Evolutionary conservation across 2,329 filamentous ascomycete species (phyloP).

Genomic region (Verruconis gallopava): DNA sequence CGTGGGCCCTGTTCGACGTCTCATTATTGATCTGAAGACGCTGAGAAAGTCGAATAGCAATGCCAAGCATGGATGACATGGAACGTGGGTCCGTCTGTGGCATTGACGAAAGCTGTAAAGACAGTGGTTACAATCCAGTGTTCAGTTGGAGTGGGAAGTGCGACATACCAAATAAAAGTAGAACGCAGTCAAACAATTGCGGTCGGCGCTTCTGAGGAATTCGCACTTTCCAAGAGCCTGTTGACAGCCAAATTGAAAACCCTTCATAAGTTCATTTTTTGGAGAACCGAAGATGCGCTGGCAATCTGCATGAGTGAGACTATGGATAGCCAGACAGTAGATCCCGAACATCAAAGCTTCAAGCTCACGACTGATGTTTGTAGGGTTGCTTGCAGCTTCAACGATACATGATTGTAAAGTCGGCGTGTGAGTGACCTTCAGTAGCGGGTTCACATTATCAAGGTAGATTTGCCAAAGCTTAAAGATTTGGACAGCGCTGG

Average conservation of each 20-base stretch:
- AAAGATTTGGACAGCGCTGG: constrained; percentile 52
- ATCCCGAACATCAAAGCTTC: constrained; percentile 54
- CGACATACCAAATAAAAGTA: constrained; percentile 40
- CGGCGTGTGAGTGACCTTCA: constrained; percentile 8
- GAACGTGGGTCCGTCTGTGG: constrained; percentile 48
- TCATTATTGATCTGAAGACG: constrained; percentile 50
- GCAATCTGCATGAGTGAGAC: constrained; percentile 44
- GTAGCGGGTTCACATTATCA: constrained; percentile 10
- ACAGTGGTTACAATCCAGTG: constrained; percentile 17
- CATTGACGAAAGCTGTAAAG: constrained; percentile 41
- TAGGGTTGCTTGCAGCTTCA: constrained; percentile 45
- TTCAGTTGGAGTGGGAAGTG: constrained; percentile 9
- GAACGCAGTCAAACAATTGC: constrained; percentile 37
- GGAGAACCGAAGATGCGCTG: constrained; percentile 24
- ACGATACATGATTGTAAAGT: constrained; percentile 49
- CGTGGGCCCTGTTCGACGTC: constrained; percentile 36
- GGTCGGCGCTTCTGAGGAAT: constrained; percentile 30
- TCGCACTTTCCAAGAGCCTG: constrained; percentile 33
- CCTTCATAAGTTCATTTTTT: constrained; percentile 26
- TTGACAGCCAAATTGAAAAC: constrained; percentile 33
- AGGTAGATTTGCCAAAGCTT: constrained; percentile 29
- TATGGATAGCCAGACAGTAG: constrained; percentile 47
- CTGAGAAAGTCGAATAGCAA: constrained; percentile 47
- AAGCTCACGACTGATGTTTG: constrained; percentile 41
- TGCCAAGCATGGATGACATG: constrained; percentile 47